A percentile compares a stretch with the other conserved stretches of the same genome.
These are phyloP conservation scores for Nidula microcarpa DNA, from an alignment of 768 basidiomycete genomes.

Conservation along the genomic window DNA sequence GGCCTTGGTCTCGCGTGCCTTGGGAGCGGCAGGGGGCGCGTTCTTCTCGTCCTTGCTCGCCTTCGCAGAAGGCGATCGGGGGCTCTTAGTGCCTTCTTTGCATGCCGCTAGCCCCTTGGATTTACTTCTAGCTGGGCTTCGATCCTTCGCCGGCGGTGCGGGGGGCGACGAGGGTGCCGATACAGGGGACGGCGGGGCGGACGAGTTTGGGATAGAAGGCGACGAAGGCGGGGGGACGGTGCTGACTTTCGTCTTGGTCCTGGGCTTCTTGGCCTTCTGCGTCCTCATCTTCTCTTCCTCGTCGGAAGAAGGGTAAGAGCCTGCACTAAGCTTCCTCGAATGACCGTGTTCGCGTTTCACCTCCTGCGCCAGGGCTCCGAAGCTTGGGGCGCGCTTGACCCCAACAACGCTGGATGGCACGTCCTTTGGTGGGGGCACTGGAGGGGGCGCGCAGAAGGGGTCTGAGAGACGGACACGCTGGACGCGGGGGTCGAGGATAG, in stretches of 20 bases:
- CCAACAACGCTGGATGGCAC: slow-evolving; percentile 16
- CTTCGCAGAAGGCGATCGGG: slow-evolving; percentile 21
- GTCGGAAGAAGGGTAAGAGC: slow-evolving; percentile 59
- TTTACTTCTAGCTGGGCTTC: background rate
- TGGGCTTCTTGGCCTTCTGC: slow-evolving; percentile 59
- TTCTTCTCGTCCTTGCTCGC: too few species aligned
- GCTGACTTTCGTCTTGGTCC: slow-evolving; percentile 21
- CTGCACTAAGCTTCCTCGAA: slow-evolving; percentile 28
- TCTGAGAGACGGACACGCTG: slow-evolving; percentile 51
- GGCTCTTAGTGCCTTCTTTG: slow-evolving; percentile 11
- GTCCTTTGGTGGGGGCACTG: slow-evolving; percentile 28
- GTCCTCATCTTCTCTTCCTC: slow-evolving; percentile 71
- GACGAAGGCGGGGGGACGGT: slow-evolving; percentile 17
- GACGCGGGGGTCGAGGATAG: slow-evolving; percentile 43
- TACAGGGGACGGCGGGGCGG: slow-evolving; percentile 11
- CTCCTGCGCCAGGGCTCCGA: slow-evolving; percentile 37
- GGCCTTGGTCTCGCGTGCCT: slow-evolving; percentile 8
- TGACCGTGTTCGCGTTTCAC: slow-evolving; percentile 9
- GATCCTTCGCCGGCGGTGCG: background rate
- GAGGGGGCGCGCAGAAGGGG: slow-evolving; percentile 33
- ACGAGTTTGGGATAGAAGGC: slow-evolving; percentile 5
- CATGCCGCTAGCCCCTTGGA: too few species aligned
- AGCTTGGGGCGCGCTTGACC: slow-evolving; percentile 60
- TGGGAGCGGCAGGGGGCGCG: too few species aligned
- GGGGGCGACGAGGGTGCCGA: slow-evolving; percentile 11